phyloP scores from a whole-genome alignment of 805 yeast species.

The Spathaspora girioi region DNA sequence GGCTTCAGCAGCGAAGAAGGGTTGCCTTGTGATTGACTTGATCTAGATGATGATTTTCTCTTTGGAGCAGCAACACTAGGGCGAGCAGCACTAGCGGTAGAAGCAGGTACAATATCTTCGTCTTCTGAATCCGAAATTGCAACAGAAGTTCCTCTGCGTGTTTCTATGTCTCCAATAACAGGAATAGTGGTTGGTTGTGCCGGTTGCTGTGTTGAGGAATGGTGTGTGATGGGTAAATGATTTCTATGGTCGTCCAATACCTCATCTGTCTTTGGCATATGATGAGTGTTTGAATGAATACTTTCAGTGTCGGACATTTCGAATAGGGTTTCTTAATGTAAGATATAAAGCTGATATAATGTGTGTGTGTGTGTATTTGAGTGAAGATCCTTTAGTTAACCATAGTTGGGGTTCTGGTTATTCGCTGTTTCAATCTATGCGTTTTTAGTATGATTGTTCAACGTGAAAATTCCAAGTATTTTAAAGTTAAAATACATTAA shows the following conservation, averaged over 20 bases:
- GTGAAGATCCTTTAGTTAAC: not conserved
- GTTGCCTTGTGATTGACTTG: not conserved
- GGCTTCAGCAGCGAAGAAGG: not conserved
- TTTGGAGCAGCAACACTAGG: not conserved
- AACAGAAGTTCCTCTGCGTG: constrained; percentile 3
- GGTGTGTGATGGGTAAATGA: constrained; percentile 17
- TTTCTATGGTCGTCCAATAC: constrained; percentile 40
- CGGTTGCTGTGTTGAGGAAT: not conserved
- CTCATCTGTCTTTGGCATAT: constrained; percentile 18
- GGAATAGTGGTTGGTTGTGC: no score
- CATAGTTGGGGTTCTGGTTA: not conserved
- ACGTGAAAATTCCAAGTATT: not conserved
- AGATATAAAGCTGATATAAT: not conserved
- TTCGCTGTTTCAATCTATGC: not conserved
- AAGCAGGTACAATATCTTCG: constrained; percentile 7
- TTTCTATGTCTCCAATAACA: constrained; percentile 21
- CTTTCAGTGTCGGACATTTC: constrained; percentile 41
- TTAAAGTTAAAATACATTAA: not conserved
- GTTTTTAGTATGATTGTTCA: not conserved
- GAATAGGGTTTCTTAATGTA: not conserved
- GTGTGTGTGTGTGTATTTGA: not conserved
- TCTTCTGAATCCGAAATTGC: constrained; percentile 16
- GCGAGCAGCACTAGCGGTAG: not conserved
- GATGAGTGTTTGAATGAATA: constrained; percentile 23
- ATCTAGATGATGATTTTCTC: not conserved